Conservation (phyloP, 1,284 basidiomycete species). For the Xanthoconium separans region DNA sequence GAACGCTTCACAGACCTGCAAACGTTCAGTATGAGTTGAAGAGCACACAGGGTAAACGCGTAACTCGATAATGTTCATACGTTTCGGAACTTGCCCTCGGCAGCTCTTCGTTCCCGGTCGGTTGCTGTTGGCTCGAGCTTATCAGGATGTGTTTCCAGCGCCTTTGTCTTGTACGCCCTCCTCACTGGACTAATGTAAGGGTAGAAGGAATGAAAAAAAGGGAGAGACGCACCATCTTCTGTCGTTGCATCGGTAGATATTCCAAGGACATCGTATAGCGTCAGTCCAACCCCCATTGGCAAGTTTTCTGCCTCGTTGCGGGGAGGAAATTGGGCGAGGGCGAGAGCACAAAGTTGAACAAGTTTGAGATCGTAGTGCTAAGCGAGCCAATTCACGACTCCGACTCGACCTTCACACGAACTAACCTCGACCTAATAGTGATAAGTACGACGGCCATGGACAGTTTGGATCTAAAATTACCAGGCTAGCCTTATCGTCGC, state of each 20-base stretch:
- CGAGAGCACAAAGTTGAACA: neutral
- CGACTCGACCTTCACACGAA: constrained; percentile 3
- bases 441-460: no score
- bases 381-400: constrained; percentile 2
- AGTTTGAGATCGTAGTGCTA: neutral
- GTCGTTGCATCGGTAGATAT: constrained; percentile 30
- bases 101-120: constrained; percentile 45
- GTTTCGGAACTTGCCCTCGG: constrained; percentile 52
- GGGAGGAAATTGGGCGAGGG: neutral
- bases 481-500: neutral
- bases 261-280: constrained; percentile 36
- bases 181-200: constrained; percentile 42
- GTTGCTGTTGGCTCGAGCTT: constrained; percentile 52
- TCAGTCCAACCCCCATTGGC: constrained; percentile 30
- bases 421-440: no score
- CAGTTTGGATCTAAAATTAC: no score
- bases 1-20: constrained; percentile 43
- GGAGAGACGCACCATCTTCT: constrained; percentile 36
- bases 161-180: constrained; percentile 60
- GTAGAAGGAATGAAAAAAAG: neutral
- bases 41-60: constrained; percentile 13
- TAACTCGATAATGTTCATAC: constrained; percentile 32
- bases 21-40: constrained; percentile 18
- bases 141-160: constrained; percentile 65
- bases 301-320: constrained; percentile 5